These are phyloP conservation scores for Nidularia pulvinata DNA, from an alignment of 768 basidiomycete species.

Conservation along the genomic window DNA sequence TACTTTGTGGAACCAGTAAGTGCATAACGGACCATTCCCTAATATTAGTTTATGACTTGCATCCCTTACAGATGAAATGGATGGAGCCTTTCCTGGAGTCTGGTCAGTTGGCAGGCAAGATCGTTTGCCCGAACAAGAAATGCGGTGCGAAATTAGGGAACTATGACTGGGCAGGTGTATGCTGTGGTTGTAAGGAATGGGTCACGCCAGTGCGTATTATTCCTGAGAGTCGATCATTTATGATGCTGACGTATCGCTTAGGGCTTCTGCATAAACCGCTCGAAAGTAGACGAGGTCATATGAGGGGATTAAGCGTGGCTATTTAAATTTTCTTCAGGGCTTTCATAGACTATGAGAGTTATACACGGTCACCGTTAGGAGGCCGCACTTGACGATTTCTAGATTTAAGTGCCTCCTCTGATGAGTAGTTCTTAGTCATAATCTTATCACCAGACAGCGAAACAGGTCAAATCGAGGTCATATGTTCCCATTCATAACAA, in stretches of 20 bases:
- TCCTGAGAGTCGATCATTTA: background rate
- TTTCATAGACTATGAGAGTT: too few relatives aligned
- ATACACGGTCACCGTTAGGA: background rate
- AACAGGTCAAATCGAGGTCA: too few relatives aligned
- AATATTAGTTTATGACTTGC: background rate
- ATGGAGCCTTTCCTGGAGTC: constrained; percentile 82
- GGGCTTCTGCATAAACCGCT: constrained; percentile 70
- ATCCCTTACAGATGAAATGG: constrained; percentile 78
- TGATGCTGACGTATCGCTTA: constrained; percentile 10
- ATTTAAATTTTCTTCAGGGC: background rate
- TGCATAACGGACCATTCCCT: background rate
- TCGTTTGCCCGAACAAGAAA: constrained; percentile 91
- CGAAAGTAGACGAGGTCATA: constrained; percentile 68
- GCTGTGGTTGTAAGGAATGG: constrained; percentile 92
- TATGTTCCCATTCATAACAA: too few relatives aligned
- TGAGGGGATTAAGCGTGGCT: background rate
- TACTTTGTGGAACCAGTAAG: constrained; percentile 94
- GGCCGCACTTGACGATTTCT: too few relatives aligned
- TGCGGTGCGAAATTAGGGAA: constrained; percentile 93
- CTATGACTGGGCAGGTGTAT: constrained; percentile 95
- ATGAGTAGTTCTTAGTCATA: too few relatives aligned
- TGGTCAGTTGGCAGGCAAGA: constrained; percentile 87
- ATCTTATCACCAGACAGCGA: too few relatives aligned
- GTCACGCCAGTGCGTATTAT: constrained; percentile 74
- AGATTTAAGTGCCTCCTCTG: too few relatives aligned